These are phyloP conservation scores for Vachellia pachyceras DNA, from an alignment of 306 rosid genomes.

Conservation along the genomic window DNA sequence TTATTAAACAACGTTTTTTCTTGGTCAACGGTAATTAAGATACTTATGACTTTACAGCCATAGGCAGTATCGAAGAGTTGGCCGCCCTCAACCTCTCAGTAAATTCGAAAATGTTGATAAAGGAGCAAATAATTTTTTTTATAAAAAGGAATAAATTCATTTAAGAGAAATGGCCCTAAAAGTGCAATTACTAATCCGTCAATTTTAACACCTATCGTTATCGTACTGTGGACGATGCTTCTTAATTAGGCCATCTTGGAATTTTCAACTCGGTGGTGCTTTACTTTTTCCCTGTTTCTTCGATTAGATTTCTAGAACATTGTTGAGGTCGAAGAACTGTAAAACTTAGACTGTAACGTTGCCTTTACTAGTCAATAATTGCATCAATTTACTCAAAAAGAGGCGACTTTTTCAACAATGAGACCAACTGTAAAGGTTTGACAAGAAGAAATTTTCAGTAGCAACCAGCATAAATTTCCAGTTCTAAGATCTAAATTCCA, in stretches of 20 bases:
- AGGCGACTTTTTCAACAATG: not conserved
- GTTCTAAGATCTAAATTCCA: not conserved
- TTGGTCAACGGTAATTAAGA: not conserved
- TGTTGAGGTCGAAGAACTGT: not conserved
- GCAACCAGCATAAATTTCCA: not conserved
- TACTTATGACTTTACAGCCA: no score
- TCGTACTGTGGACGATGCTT: not conserved
- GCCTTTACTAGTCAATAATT: slow-evolving; percentile 11
- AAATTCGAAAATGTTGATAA: not conserved
- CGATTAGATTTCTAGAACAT: slow-evolving; percentile 20
- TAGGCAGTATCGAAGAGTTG: not conserved
- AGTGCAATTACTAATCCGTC: not conserved
- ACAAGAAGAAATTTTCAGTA: not conserved
- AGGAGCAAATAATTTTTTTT: not conserved
- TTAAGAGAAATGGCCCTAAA: not conserved
- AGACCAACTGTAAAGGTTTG: not conserved
- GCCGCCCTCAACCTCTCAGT: not conserved
- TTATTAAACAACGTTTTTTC: not conserved
- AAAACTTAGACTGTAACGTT: not conserved
- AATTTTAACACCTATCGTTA: not conserved
- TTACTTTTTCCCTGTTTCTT: not conserved
- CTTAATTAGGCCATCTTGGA: not conserved
- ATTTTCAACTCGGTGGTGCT: not conserved
- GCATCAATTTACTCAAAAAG: slow-evolving; percentile 6
- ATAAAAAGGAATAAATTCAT: no score